Conservation (phyloP, 208 protist species). For the Wallacemonas rigidus region DNA sequence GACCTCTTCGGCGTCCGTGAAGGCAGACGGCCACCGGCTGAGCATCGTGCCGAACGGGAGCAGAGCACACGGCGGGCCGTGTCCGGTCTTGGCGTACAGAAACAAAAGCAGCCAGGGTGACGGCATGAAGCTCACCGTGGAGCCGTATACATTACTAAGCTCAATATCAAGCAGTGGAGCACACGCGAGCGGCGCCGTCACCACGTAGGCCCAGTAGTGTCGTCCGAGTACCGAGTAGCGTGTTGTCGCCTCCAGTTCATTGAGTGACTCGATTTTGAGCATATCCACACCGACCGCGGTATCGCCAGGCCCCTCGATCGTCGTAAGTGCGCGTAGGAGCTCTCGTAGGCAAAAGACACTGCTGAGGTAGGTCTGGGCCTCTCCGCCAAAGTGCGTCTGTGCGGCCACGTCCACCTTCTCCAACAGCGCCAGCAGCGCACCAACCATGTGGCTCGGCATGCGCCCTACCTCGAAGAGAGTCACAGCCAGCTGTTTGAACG, state of each 20-base stretch:
- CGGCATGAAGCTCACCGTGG: conserved; percentile 75
- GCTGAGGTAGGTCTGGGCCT: conserved; percentile 86
- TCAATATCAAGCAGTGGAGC: conserved; percentile 76
- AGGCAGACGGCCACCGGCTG: conserved; percentile 55
- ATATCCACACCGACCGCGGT: conserved; percentile 72
- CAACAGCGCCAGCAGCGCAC: conserved; percentile 72
- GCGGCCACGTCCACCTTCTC: conserved; percentile 49
- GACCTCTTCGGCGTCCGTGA: conserved; percentile 39
- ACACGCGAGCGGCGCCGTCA: conserved; percentile 57
- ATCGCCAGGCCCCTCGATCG: conserved; percentile 43
- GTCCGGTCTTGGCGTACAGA: conserved; percentile 50
- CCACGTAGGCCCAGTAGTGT: conserved; percentile 88
- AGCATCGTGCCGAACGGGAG: conserved; percentile 71
- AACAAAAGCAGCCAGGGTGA: conserved; percentile 85
- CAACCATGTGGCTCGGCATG: conserved; percentile 77
- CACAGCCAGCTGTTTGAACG: conserved; percentile 90
- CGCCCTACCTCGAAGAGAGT: conserved; percentile 92
- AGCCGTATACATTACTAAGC: conserved; percentile 78
- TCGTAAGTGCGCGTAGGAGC: conserved; percentile 62
- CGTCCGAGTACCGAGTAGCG: conserved; percentile 83
- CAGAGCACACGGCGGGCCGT: conserved; percentile 64
- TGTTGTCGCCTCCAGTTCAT: conserved; percentile 87
- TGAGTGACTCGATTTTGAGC: conserved; percentile 89
- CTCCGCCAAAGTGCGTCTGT: conserved; percentile 58
- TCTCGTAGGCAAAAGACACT: conserved; percentile 79